Evolutionary conservation across 352 stramenopile genomes (phyloP).

Genomic region (Phytophthora europaea): DNA sequence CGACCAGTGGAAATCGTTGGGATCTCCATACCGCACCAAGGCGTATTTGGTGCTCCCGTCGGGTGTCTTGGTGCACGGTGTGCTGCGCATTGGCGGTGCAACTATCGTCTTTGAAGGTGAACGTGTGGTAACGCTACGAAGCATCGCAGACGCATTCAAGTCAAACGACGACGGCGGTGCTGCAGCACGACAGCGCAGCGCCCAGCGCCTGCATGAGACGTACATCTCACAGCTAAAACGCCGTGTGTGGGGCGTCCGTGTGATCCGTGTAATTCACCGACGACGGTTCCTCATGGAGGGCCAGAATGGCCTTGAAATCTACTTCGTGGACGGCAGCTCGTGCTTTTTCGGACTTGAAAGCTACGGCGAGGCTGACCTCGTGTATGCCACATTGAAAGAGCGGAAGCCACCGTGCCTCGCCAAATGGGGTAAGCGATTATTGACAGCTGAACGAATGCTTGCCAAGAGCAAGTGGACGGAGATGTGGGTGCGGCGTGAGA

Average conservation of each 20-base stretch:
- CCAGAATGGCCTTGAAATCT: conserved; percentile 83
- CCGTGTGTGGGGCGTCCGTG: conserved; percentile 80
- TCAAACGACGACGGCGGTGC: conserved; percentile 48
- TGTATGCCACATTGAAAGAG: conserved; percentile 82
- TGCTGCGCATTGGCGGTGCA: conserved; percentile 71
- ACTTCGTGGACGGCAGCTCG: conserved; percentile 89
- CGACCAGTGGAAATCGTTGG: conserved; percentile 78
- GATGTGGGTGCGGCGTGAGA: conserved; percentile 89
- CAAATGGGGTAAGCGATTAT: conserved; percentile 81
- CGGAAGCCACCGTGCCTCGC: conserved; percentile 84
- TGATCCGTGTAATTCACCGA: conserved; percentile 84
- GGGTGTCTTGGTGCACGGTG: conserved; percentile 77
- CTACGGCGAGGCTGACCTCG: conserved; percentile 74
- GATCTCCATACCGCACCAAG: conserved; percentile 76
- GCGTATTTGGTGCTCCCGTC: conserved; percentile 82
- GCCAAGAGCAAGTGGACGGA: conserved; percentile 88
- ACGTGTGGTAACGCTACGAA: conserved; percentile 72
- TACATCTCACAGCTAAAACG: conserved; percentile 80
- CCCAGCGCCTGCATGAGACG: conserved; percentile 57
- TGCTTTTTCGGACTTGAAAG: conserved; percentile 80
- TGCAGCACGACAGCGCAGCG: conserved; percentile 38
- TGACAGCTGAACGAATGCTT: conserved; percentile 80
- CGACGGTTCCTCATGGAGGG: conserved; percentile 80
- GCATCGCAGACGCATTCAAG: conserved; percentile 61
- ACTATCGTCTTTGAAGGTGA: conserved; percentile 89